Evolutionary conservation across 169 alveolate genomes (phyloP), one percentile per base, ranked within the genome.

Genomic region (Perkinsus olseni): DNA sequence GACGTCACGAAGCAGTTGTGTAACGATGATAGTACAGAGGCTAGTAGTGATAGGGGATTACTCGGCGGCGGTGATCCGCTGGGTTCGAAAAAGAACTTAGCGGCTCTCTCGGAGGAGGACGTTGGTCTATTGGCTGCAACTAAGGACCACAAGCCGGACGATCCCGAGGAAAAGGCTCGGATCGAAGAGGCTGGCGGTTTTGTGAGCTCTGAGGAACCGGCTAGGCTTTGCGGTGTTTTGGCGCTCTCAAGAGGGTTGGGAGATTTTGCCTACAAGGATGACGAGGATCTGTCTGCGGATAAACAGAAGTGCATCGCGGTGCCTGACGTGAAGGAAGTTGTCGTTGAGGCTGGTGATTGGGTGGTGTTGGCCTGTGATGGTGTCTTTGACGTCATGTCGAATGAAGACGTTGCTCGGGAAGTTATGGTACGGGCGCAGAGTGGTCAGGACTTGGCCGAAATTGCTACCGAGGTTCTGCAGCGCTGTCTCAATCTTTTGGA

Each of bases 141-240:
- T 13, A 39, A 48, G 45, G 97, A 96, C 93, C 97, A 96, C 91
- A 95, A 95, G 92, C 97, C 97, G 8, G 94, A 96, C 92, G 91
- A 92, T 38, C 97, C 97, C 4, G 94, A 91, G 21, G 97, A 96
- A 50, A 92, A 93, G 92, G 74, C 93, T 24, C 93, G 97, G 50
- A 96, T 96, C 31, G 39, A 93, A 91, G 95, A 93, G 20, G 74
- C 92, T 91, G 39, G 62, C 93, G 82, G 82, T 62, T 28, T 40
- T 39, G 82, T 62, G 37, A 62, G 82, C 34, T 1, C 28, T 0
- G 82, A 62, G 31, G 82, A 62, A 13, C 82, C 82, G 8, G 36
- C 82, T 62, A 4, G 82, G 34, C 82, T 62, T 28, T 62, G 82
- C 17, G 82, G 82, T 21, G 82, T 62, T 8, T 62, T 62, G 82